These are phyloP conservation scores for Candida multigemmis DNA, from an alignment of 805 yeast species.

Conservation along the genomic window DNA sequence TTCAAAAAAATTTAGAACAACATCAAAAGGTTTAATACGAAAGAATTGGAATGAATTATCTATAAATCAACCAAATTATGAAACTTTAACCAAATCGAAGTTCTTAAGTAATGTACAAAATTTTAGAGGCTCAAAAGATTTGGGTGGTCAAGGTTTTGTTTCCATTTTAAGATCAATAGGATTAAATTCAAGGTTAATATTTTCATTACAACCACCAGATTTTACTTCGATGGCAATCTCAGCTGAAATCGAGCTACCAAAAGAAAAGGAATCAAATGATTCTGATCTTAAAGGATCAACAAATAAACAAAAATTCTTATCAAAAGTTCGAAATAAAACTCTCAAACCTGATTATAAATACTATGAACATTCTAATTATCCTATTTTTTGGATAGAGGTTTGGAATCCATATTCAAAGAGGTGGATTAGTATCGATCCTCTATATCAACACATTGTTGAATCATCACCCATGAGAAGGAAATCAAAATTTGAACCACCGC, in stretches of 20 bases:
- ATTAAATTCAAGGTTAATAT: constrained; percentile 63
- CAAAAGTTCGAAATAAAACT: not conserved
- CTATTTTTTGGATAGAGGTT: constrained; percentile 89
- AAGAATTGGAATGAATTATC: constrained; percentile 25
- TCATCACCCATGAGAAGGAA: constrained; percentile 42
- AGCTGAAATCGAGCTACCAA: constrained; percentile 5
- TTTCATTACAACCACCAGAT: constrained; percentile 88
- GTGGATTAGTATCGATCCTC: constrained; percentile 87
- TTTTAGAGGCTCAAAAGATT: constrained; percentile 64
- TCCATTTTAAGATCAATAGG: constrained; percentile 63
- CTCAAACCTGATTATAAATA: constrained; percentile 5
- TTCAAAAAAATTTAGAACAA: constrained; percentile 43
- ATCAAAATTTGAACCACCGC: constrained; percentile 67
- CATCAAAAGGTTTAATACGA: constrained; percentile 25
- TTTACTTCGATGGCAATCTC: constrained; percentile 34
- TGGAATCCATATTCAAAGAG: constrained; percentile 67
- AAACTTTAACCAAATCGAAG: constrained; percentile 22
- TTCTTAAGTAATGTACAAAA: constrained; percentile 36
- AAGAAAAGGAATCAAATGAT: constrained; percentile 3
- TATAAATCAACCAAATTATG: constrained; percentile 12
- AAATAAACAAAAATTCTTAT: constrained; percentile 10
- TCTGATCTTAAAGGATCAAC: constrained; percentile 3
- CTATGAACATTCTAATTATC: constrained; percentile 35
- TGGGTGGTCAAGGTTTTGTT: constrained; percentile 84
- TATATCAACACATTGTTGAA: constrained; percentile 56